Evolutionary conservation across 495 filamentous ascomycete genomes (phyloP).

Genomic region (Aspergillus egyptiacus): DNA sequence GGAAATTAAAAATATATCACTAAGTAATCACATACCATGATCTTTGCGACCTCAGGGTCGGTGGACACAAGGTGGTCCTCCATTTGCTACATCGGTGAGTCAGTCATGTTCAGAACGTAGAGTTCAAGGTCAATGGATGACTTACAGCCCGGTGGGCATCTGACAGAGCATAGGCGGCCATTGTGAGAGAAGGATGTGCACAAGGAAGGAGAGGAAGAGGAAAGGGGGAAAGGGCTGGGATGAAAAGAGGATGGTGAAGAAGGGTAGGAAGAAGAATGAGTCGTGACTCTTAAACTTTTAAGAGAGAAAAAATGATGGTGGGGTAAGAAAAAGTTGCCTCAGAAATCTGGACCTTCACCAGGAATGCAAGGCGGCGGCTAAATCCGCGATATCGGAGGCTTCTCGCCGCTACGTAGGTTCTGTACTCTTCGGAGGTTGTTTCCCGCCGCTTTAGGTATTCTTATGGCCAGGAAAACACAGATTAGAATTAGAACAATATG

Average conservation of each 20-base stretch:
- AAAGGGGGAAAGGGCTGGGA: constrained; percentile 9
- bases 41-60: constrained; percentile 86
- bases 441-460: background rate
- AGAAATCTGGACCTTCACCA: constrained; percentile 13
- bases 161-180: constrained; percentile 76
- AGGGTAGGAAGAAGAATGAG: constrained; percentile 4
- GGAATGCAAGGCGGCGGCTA: background rate
- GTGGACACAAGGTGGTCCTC: constrained; percentile 76
- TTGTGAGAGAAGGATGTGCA: constrained; percentile 29
- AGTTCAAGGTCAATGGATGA: constrained; percentile 20
- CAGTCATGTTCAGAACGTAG: constrained; percentile 31
- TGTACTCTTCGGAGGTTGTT: background rate
- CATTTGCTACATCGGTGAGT: constrained; percentile 70
- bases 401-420: too few species aligned
- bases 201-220: constrained; percentile 15
- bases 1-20: background rate
- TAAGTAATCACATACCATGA: constrained; percentile 66
- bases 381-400: constrained; percentile 20
- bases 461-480: background rate
- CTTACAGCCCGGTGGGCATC: constrained; percentile 82
- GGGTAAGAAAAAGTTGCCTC: constrained; percentile 17
- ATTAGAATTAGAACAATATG: too few species aligned
- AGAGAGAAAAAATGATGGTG: constrained; percentile 10
- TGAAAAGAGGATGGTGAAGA: constrained; percentile 15
- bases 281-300: background rate